Evolutionary conservation across 2,329 filamentous ascomycete genomes (phyloP), one percentile per base, ranked within the genome.

Genomic region (Penicillium paneum): DNA sequence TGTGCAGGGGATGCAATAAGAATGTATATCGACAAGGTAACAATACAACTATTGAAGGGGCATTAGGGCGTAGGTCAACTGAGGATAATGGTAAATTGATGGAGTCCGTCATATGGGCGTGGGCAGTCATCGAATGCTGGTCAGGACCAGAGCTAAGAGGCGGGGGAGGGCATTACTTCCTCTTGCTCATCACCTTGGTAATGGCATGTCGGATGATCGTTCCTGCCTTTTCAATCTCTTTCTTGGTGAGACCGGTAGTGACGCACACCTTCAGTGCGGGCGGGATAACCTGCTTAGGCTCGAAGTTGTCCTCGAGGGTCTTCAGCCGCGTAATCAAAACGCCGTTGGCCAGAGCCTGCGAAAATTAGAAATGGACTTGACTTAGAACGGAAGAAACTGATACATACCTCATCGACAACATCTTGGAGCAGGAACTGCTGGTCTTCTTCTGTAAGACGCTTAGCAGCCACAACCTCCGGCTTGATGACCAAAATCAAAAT

Each of bases 221-320:
- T 13, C 92, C 94, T 0, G 94, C 91, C 79, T 95, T 96, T 77
- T 99, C 95, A 51, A 92, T 89, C 73, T 99, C 94, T 78, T 96
- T 97, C 79, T 89, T 95, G 24, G 89, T 89, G 58, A 99, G 78
- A 1, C 89, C 94, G 5, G 84, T 89, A 0, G 92, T 96, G 50
- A 97, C 80, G 69, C 93, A 97, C 12, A 97, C 84, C 76, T 97
- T 97, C 58, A 99, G 81, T 0, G 91, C 90, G 10, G 94, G 82
- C 78, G 88, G 90, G 34, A 81, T 81, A 40, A 84, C 81, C 55
- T 92, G 88, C 68, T 87, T 87, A 13, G 85, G 81, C 44, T 80
- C 77, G 4, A 84, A 84, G 45, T 82, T 78, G 56, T 88, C 81
- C 1, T 91, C 89, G 69, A 89, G 84, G 34, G 83, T 85, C 79